phyloP scores from a whole-genome alignment of 306 rosid species.

The Begonia fuchsioides region DNA sequence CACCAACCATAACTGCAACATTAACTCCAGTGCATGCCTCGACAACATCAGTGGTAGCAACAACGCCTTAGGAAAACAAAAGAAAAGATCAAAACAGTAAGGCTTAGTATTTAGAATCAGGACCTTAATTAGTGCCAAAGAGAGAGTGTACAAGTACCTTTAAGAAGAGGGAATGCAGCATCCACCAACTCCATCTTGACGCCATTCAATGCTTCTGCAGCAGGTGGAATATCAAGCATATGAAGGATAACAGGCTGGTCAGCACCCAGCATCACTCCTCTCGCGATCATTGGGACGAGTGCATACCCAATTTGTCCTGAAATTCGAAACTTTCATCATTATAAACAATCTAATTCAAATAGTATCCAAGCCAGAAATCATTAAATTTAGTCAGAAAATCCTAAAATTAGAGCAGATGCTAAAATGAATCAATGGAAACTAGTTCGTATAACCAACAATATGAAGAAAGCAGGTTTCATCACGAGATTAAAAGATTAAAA shows the following conservation, averaged over 20 bases:
- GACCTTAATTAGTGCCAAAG: not conserved
- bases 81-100: not conserved
- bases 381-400: too few relatives aligned
- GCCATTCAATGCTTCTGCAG: constrained; percentile 88
- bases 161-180: constrained; percentile 89
- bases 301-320: constrained; percentile 97
- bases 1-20: constrained; percentile 94
- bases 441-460: too few relatives aligned
- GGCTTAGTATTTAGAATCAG: too few relatives aligned
- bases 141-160: constrained; percentile 24
- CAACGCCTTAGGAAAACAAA: constrained; percentile 56
- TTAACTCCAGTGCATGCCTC: constrained; percentile 94
- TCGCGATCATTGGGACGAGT: constrained; percentile 94
- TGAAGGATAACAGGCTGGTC: constrained; percentile 96
- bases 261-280: constrained; percentile 86
- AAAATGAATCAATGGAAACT: too few relatives aligned
- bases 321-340: constrained; percentile 3
- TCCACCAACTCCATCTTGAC: constrained; percentile 91
- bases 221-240: constrained; percentile 81
- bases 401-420: too few relatives aligned
- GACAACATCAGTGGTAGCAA: constrained; percentile 93
- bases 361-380: too few relatives aligned
- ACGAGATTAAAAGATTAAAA: too few relatives aligned
- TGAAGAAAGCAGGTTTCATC: too few relatives aligned
- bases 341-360: too few relatives aligned